A percentile compares a stretch with the other conserved stretches of the same genome.
Evolutionary conservation across 352 stramenopile species (phyloP).

Genomic region (Phytophthora megakarya): DNA sequence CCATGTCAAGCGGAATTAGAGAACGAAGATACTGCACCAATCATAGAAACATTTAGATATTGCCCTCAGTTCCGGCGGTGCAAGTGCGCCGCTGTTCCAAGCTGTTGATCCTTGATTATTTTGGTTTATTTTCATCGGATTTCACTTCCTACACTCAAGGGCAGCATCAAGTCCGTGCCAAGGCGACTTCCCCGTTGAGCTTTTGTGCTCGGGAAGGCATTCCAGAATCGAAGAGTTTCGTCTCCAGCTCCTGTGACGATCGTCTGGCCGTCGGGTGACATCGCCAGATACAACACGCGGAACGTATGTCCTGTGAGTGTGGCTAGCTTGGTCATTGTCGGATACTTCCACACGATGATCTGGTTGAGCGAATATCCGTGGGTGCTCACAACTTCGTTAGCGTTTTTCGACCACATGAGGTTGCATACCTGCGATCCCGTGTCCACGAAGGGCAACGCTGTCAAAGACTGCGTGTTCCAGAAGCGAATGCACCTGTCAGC

Average conservation of each 20-base stretch:
- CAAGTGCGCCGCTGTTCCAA: constrained; percentile 11
- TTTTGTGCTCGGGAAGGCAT: constrained; percentile 93
- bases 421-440: constrained; percentile 98
- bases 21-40: constrained; percentile 5
- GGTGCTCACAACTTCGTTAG: constrained; percentile 98
- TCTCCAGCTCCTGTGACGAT: constrained; percentile 98
- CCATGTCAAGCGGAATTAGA: constrained; percentile 53
- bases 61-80: constrained; percentile 19
- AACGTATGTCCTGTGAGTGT: constrained; percentile 97
- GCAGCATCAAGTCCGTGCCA: constrained; percentile 60
- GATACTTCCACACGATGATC: constrained; percentile 98
- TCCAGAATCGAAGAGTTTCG: constrained; percentile 98
- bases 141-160: constrained; percentile 56
- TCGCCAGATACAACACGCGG: constrained; percentile 96
- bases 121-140: constrained; percentile 51
- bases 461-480: constrained; percentile 96
- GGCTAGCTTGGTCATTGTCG: constrained; percentile 95
- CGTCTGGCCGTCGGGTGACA: constrained; percentile 96
- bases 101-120: background rate
- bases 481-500: constrained; percentile 97
- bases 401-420: constrained; percentile 97
- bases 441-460: constrained; percentile 92
- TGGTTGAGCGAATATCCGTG: constrained; percentile 98
- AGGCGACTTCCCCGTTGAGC: constrained; percentile 52
- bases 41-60: constrained; percentile 42